A percentile compares a stretch with the other conserved stretches of the same genome.
Evolutionary conservation across 2,329 filamentous ascomycete genomes (phyloP).

Genomic region (Arthrobotrys sphaeroides): DNA sequence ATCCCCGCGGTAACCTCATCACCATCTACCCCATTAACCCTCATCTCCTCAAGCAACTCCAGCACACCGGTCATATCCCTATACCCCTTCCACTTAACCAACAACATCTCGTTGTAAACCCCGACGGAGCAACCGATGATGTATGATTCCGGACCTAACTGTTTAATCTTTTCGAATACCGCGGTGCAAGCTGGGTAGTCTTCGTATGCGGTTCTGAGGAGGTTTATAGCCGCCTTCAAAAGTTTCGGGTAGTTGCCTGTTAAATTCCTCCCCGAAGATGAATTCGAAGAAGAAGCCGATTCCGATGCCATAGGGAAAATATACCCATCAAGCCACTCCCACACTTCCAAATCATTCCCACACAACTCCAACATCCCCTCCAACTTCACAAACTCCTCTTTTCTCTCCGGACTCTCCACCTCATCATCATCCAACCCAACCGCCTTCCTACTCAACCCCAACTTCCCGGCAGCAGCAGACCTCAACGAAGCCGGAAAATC

Average conservation of each 20-base stretch:
- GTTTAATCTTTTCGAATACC: constrained; percentile 56
- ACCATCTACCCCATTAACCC: constrained; percentile 56
- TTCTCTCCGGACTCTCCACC: not conserved
- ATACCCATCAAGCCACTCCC: constrained; percentile 53
- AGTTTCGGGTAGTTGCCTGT: constrained; percentile 55
- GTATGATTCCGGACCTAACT: constrained; percentile 56
- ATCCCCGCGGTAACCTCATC: constrained; percentile 54
- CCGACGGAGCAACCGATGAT: constrained; percentile 56
- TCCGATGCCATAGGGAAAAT: constrained; percentile 54
- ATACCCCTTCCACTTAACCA: constrained; percentile 56
- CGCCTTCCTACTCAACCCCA: constrained; percentile 45
- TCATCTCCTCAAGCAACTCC: constrained; percentile 58
- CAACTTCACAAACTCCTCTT: constrained; percentile 9
- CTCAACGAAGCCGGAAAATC: constrained; percentile 55
- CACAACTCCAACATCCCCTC: constrained; percentile 45
- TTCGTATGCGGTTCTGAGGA: constrained; percentile 52
- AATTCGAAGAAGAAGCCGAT: too few species aligned
- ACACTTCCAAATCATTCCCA: constrained; percentile 54
- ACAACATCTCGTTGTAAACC: constrained; percentile 57
- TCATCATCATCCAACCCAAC: constrained; percentile 25
- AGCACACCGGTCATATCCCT: constrained; percentile 55
- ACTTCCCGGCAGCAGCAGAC: constrained; percentile 55
- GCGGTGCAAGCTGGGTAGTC: constrained; percentile 55
- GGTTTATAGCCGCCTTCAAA: constrained; percentile 53
- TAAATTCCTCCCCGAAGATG: not conserved